phyloP scores from a whole-genome alignment of 106 monocot genomes.

The Phalaenopsis equestris region DNA sequence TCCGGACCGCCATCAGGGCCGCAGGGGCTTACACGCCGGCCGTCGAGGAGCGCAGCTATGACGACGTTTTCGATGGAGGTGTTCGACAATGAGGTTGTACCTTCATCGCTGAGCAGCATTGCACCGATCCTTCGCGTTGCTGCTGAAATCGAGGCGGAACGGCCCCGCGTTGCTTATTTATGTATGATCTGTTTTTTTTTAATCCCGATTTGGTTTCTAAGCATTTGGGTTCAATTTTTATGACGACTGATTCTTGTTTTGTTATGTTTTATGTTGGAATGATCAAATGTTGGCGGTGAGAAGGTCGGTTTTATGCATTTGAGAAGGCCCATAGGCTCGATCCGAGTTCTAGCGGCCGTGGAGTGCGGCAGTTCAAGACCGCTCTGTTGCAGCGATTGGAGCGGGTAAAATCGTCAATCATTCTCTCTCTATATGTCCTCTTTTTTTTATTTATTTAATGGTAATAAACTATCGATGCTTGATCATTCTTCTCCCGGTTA shows the following conservation, averaged over 20 bases:
- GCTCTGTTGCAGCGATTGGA: conserved; percentile 58
- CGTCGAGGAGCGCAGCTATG: conserved; percentile 80
- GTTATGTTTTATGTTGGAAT: background rate
- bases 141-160: conserved; percentile 81
- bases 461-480: too few species aligned
- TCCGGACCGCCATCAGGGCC: conserved; percentile 32
- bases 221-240: background rate
- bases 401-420: conserved; percentile 22
- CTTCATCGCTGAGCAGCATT: conserved; percentile 69
- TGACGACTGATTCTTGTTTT: background rate
- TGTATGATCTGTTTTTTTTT: conserved; percentile 34
- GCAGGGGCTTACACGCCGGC: conserved; percentile 49
- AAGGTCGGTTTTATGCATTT: conserved; percentile 78
- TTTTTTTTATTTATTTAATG: too few species aligned
- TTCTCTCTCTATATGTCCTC: background rate
- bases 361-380: conserved; percentile 79
- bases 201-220: background rate
- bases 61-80: conserved; percentile 90
- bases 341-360: conserved; percentile 66
- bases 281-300: background rate
- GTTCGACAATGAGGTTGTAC: conserved; percentile 96
- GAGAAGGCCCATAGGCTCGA: conserved; percentile 80
- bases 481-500: background rate
- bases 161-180: conserved; percentile 88
- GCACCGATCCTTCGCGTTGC: conserved; percentile 88